Evolutionary conservation across 208 protist species (phyloP).

Genomic region (Acanthamoeba royreba): DNA sequence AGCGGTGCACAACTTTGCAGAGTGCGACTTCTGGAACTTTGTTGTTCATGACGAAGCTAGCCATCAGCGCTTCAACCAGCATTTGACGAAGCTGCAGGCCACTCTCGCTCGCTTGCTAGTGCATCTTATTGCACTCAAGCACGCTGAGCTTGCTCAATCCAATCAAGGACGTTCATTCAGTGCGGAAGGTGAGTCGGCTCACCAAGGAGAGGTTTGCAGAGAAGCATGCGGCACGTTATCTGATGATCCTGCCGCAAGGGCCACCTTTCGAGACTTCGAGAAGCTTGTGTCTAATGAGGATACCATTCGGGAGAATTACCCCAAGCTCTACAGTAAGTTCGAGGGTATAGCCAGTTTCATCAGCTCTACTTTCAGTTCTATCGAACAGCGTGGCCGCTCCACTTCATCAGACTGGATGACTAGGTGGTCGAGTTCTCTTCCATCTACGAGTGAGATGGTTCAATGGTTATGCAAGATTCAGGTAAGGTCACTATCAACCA

Average conservation of each 20-base stretch:
- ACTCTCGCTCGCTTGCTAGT: neutral
- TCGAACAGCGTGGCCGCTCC: neutral
- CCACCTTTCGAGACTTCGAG: neutral
- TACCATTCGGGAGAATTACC: neutral
- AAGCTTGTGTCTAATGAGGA: neutral
- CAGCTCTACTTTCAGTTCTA: too few species aligned
- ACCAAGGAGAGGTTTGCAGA: too few species aligned
- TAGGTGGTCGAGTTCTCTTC: neutral
- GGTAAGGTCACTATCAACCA: neutral
- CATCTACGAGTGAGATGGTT: neutral
- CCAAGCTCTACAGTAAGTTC: neutral
- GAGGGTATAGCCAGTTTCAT: neutral
- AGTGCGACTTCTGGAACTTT: neutral
- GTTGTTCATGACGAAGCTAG: neutral
- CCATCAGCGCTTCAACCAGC: neutral
- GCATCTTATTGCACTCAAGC: neutral
- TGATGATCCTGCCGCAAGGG: too few species aligned
- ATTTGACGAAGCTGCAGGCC: neutral
- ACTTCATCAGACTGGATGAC: neutral
- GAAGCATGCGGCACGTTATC: too few species aligned
- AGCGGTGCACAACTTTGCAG: neutral
- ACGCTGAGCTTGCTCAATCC: neutral
- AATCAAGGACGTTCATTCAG: too few species aligned
- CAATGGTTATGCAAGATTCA: neutral
- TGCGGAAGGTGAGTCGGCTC: too few species aligned